Percentiles rank a stretch among this genome's conserved stretches.
Evolutionary conservation across 1,284 basidiomycete species (phyloP).

Genomic region (Hemileia vastatrix): DNA sequence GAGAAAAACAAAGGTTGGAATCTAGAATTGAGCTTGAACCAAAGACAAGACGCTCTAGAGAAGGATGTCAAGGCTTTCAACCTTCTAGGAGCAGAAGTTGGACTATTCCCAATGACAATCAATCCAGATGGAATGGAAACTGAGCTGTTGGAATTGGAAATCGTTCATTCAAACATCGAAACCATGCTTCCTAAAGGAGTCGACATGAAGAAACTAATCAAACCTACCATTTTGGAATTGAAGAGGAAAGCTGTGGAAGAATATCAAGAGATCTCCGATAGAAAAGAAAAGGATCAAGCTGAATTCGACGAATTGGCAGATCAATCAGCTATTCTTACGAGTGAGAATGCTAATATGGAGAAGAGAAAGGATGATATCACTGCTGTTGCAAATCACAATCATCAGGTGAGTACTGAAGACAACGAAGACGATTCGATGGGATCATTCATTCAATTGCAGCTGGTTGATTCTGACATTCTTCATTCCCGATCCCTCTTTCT

Average conservation of each 20-base stretch:
- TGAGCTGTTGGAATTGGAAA: background rate
- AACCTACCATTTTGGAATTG: background rate
- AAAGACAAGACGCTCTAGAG: conserved; percentile 37
- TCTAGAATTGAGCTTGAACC: conserved; percentile 35
- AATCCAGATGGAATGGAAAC: background rate
- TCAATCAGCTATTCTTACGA: background rate
- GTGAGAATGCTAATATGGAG: background rate
- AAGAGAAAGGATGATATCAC: background rate
- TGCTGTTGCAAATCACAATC: background rate
- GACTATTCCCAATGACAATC: conserved; percentile 32
- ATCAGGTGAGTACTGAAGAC: background rate
- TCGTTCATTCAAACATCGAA: background rate
- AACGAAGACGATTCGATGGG: background rate
- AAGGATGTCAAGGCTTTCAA: conserved; percentile 34
- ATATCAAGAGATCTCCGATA: background rate
- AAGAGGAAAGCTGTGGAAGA: background rate
- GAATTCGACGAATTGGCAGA: background rate
- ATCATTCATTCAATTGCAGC: no score
- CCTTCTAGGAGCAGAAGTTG: conserved; percentile 29
- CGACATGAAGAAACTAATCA: conserved; percentile 23
- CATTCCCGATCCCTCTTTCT: background rate
- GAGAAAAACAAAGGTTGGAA: conserved; percentile 33
- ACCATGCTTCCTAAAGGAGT: conserved; percentile 36
- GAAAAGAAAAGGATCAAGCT: background rate
- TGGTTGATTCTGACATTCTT: no score